Percentiles rank a stretch among this genome's conserved stretches.
phyloP scores from a whole-genome alignment of 441 rosid genomes.

The Raphanus hybrid region DNA sequence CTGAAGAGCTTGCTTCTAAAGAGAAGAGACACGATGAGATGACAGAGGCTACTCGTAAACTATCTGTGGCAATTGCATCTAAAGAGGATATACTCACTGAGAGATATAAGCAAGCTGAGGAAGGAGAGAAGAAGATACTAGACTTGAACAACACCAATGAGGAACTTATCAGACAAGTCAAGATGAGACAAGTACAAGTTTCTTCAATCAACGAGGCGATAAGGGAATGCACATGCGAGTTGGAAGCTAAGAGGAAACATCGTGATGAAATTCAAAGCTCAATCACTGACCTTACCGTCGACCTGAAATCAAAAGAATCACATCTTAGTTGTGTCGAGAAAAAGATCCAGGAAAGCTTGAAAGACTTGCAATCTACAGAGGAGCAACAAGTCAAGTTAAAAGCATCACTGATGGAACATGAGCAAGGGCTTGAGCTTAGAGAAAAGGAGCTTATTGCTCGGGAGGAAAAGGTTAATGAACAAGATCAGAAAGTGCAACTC shows the following conservation, averaged over 20 bases:
- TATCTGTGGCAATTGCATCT: slow-evolving; percentile 22
- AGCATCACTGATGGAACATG: slow-evolving; percentile 40
- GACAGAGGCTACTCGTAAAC: slow-evolving; percentile 20
- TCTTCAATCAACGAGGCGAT: slow-evolving; percentile 15
- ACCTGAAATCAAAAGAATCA: slow-evolving; percentile 34
- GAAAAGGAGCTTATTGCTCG: slow-evolving; percentile 43
- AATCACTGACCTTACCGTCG: slow-evolving; percentile 32
- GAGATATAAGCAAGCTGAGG: slow-evolving; percentile 31
- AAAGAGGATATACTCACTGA: slow-evolving; percentile 36
- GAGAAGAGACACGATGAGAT: slow-evolving; percentile 29
- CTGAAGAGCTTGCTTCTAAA: slow-evolving; percentile 31
- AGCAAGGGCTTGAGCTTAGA: slow-evolving; percentile 32
- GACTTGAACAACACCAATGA: slow-evolving; percentile 27
- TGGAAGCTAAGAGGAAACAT: slow-evolving; percentile 31
- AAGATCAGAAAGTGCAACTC: slow-evolving; percentile 28
- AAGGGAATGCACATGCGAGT: slow-evolving; percentile 17
- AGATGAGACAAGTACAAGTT: slow-evolving; percentile 10
- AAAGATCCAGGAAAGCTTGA: slow-evolving; percentile 18
- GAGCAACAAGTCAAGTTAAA: slow-evolving; percentile 15
- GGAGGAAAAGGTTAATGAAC: slow-evolving; percentile 37
- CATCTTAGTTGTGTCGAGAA: slow-evolving; percentile 35
- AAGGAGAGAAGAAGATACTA: slow-evolving; percentile 40
- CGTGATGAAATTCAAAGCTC: slow-evolving; percentile 40
- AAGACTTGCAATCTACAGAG: slow-evolving; percentile 39
- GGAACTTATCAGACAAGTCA: slow-evolving; percentile 38